phyloP scores from a whole-genome alignment of 345 rosid genomes.

The Gossypium sturtianum region DNA sequence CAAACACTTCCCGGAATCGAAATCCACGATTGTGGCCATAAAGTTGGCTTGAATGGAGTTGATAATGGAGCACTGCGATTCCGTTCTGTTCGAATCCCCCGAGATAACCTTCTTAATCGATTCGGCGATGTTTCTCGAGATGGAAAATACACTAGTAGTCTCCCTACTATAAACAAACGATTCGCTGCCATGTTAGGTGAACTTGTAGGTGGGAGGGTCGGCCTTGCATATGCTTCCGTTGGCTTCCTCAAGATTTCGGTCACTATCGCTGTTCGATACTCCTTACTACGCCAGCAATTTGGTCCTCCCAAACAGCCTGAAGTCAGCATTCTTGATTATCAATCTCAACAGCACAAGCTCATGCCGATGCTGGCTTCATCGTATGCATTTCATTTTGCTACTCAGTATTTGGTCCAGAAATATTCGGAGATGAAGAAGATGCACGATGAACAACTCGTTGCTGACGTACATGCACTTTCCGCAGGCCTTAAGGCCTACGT shows the following conservation, averaged over 20 bases:
- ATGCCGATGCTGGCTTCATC: slow-evolving; percentile 99
- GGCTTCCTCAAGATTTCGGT: slow-evolving; percentile 74
- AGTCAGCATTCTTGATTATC: slow-evolving; percentile 93
- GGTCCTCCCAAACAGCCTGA: slow-evolving; percentile 97
- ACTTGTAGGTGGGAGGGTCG: slow-evolving; percentile 97
- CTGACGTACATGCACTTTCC: slow-evolving; percentile 88
- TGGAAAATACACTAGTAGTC: slow-evolving; percentile 88
- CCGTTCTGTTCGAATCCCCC: slow-evolving; percentile 75
- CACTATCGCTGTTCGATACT: slow-evolving; percentile 81
- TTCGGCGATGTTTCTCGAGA: slow-evolving; percentile 90
- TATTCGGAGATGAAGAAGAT: slow-evolving; percentile 17
- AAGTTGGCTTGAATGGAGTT: slow-evolving; percentile 92
- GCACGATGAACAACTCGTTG: slow-evolving; percentile 74
- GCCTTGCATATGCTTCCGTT: slow-evolving; percentile 81
- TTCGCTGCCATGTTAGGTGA: slow-evolving; percentile 97
- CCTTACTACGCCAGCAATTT: slow-evolving; percentile 87
- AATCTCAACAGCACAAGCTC: slow-evolving; percentile 98
- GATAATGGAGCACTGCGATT: slow-evolving; percentile 96
- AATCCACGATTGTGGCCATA: slow-evolving; percentile 92
- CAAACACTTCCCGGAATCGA: slow-evolving; percentile 87
- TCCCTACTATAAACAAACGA: slow-evolving; percentile 85
- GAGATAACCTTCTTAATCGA: slow-evolving; percentile 93
- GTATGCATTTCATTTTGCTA: slow-evolving; percentile 88
- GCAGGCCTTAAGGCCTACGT: slow-evolving; percentile 94
- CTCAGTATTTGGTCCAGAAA: slow-evolving; percentile 57